Evolutionary conservation across 1,284 basidiomycete genomes (phyloP).

Genomic region (Coniferiporia weirii): DNA sequence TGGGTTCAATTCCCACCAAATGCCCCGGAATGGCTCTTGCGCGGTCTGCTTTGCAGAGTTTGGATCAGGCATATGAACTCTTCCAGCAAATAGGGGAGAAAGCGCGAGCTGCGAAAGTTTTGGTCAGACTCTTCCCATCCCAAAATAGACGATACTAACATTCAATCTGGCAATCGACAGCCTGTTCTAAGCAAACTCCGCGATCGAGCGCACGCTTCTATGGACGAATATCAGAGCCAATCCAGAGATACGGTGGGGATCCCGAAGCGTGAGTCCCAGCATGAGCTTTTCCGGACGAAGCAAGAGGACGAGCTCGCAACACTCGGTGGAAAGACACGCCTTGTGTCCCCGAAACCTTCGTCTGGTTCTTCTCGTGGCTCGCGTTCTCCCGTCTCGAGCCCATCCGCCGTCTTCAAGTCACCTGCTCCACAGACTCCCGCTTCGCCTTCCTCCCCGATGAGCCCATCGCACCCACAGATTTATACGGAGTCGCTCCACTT

Average conservation of each 20-base stretch:
- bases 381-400: slow-evolving; percentile 42
- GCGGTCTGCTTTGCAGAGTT: slow-evolving; percentile 54
- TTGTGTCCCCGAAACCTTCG: slow-evolving; percentile 48
- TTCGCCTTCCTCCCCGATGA: slow-evolving; percentile 20
- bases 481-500: not conserved
- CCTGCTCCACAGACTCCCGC: slow-evolving; percentile 21
- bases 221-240: slow-evolving; percentile 25
- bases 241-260: slow-evolving; percentile 27
- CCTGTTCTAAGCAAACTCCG: slow-evolving; percentile 54
- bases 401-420: slow-evolving; percentile 25
- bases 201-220: slow-evolving; percentile 42
- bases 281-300: slow-evolving; percentile 33
- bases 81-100: slow-evolving; percentile 47
- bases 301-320: slow-evolving; percentile 53
- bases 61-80: slow-evolving; percentile 55
- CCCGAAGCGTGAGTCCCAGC: slow-evolving; percentile 15
- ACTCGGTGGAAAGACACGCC: slow-evolving; percentile 55
- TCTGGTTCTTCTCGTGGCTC: slow-evolving; percentile 24
- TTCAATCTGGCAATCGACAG: slow-evolving; percentile 27
- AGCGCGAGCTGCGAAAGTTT: slow-evolving; percentile 49
- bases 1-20: slow-evolving; percentile 62
- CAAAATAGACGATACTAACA: not conserved
- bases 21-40: slow-evolving; percentile 53
- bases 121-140: slow-evolving; percentile 37
- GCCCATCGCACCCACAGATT: slow-evolving; percentile 6